phyloP scores from a whole-genome alignment of 371 early-diverging fungal species.

The Actinomortierella wolfii region DNA sequence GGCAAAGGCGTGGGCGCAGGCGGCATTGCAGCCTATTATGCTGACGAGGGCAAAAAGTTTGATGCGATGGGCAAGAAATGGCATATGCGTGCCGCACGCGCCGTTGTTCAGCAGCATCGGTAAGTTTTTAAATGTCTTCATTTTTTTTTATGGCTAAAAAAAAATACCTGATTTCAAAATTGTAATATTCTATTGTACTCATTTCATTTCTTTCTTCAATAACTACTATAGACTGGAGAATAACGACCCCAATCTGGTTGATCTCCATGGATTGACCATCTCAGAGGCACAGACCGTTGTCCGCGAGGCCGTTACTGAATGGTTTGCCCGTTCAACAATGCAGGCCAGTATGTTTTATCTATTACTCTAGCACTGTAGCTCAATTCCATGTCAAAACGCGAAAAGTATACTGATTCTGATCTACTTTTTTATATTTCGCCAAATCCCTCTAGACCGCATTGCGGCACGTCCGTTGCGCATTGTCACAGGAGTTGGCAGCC shows the following conservation, averaged over 20 bases:
- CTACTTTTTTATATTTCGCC: not conserved
- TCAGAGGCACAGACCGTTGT: slow-evolving; percentile 65
- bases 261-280: slow-evolving; percentile 72
- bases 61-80: slow-evolving; percentile 65
- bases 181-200: too few species aligned
- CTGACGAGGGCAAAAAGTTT: slow-evolving; percentile 65
- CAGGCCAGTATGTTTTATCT: slow-evolving; percentile 31
- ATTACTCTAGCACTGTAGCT: too few species aligned
- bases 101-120: slow-evolving; percentile 61
- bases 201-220: not conserved
- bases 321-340: slow-evolving; percentile 64
- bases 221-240: slow-evolving; percentile 45
- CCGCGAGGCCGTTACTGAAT: slow-evolving; percentile 63
- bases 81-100: slow-evolving; percentile 77
- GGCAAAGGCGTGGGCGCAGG: slow-evolving; percentile 60
- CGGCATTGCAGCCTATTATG: slow-evolving; percentile 73
- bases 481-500: slow-evolving; percentile 70
- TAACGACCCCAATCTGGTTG: slow-evolving; percentile 63
- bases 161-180: not conserved
- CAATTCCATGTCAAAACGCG: too few species aligned
- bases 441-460: slow-evolving; percentile 28
- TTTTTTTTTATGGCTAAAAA: not conserved
- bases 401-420: too few species aligned
- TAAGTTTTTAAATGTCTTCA: slow-evolving; percentile 8
- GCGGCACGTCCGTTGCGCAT: slow-evolving; percentile 57